A percentile compares a stretch with the other conserved stretches of the same genome.
These are phyloP conservation scores for Cladosporium oxysporum DNA, from an alignment of 2,329 filamentous ascomycete genomes.

Conservation along the genomic window DNA sequence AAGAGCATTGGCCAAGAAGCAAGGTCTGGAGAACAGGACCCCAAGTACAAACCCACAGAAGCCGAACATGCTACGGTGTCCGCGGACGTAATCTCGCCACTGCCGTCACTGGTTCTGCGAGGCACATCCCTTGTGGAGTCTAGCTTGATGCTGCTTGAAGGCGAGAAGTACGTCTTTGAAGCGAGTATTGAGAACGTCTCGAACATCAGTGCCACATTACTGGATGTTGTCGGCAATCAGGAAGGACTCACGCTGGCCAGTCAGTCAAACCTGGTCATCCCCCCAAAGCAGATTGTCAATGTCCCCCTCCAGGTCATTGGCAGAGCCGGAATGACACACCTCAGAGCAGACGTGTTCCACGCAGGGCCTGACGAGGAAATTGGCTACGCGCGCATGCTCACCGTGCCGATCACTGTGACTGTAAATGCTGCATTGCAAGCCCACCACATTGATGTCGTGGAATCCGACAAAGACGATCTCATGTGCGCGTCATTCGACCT, in stretches of 20 bases:
- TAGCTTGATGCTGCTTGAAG: slow-evolving; percentile 89
- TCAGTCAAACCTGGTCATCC: neutral
- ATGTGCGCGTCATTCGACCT: slow-evolving; percentile 82
- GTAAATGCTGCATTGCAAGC: slow-evolving; percentile 91
- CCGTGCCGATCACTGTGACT: slow-evolving; percentile 78
- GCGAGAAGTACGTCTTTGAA: slow-evolving; percentile 75
- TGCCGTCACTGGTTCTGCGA: slow-evolving; percentile 76
- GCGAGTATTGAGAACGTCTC: slow-evolving; percentile 81
- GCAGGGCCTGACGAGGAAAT: slow-evolving; percentile 17
- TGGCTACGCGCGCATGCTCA: slow-evolving; percentile 46
- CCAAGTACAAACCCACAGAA: slow-evolving; percentile 12
- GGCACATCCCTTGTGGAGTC: slow-evolving; percentile 78
- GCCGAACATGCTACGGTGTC: slow-evolving; percentile 27
- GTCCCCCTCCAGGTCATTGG: slow-evolving; percentile 86
- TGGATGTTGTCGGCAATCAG: slow-evolving; percentile 29
- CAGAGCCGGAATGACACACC: slow-evolving; percentile 79
- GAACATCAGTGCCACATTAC: slow-evolving; percentile 57
- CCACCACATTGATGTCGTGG: slow-evolving; percentile 74
- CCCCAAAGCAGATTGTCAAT: slow-evolving; percentile 52
- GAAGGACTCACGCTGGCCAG: slow-evolving; percentile 17
- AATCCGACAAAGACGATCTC: slow-evolving; percentile 61
- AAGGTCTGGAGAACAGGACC: slow-evolving; percentile 1
- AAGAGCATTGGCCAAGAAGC: slow-evolving; percentile 52
- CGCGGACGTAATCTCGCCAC: slow-evolving; percentile 70
- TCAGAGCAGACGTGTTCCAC: slow-evolving; percentile 82